Conservation (phyloP, 352 stramenopile species). For the Globisporangium nagaii region DNA sequence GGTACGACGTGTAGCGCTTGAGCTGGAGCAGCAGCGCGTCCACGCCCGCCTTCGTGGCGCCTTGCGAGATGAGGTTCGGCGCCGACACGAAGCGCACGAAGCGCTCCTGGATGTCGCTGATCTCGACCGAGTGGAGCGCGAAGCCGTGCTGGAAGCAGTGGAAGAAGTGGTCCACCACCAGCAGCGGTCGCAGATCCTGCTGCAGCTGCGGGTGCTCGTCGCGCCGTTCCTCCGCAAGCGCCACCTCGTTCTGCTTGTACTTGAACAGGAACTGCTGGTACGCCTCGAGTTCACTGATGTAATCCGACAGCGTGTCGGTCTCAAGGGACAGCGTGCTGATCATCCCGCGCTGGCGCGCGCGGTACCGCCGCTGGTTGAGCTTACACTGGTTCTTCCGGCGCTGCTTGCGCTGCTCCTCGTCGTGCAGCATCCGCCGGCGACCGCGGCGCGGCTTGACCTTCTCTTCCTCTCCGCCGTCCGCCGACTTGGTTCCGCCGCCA, state of each 20-base stretch:
- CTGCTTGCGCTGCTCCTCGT: conserved; percentile 55
- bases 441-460: conserved; percentile 26
- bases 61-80: conserved; percentile 23
- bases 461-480: neutral
- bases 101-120: conserved; percentile 44
- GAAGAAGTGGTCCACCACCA: conserved; percentile 51
- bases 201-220: too few species aligned
- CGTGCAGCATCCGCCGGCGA: conserved; percentile 45
- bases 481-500: neutral
- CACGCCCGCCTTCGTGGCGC: conserved; percentile 23
- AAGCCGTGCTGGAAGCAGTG: conserved; percentile 49
- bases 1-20: conserved; percentile 69
- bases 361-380: conserved; percentile 66
- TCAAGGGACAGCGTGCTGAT: conserved; percentile 58
- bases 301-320: conserved; percentile 37
- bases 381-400: conserved; percentile 71
- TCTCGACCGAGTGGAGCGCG: conserved; percentile 55
- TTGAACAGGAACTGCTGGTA: conserved; percentile 46
- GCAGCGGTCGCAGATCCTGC: conserved; percentile 17
- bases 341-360: conserved; percentile 53
- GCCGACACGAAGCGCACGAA: conserved; percentile 50
- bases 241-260: conserved; percentile 10
- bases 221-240: neutral
- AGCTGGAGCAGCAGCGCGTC: conserved; percentile 60
- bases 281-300: conserved; percentile 36